Conservation (phyloP, 345 rosid genomes). For the Eucalyptus sideroxylon region DNA sequence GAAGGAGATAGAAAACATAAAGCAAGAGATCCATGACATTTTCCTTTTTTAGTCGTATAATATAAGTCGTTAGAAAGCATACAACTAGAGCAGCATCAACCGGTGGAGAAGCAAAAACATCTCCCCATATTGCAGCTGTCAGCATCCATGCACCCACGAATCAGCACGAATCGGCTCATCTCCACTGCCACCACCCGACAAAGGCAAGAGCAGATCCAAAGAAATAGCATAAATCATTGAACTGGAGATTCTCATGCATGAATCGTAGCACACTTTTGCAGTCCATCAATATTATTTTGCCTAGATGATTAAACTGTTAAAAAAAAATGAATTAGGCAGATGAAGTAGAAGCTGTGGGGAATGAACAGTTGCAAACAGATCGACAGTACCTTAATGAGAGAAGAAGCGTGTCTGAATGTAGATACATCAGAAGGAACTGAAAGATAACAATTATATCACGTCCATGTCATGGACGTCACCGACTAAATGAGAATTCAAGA, state of each 20-base stretch:
- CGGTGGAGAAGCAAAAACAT: slow-evolving; percentile 84
- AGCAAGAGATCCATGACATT: background rate
- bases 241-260: background rate
- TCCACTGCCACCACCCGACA: slow-evolving; percentile 89
- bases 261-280: background rate
- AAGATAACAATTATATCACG: too few relatives aligned
- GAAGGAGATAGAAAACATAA: too few relatives aligned
- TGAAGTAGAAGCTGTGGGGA: background rate
- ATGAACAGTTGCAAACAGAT: background rate
- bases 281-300: background rate
- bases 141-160: too few relatives aligned
- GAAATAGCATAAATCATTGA: background rate
- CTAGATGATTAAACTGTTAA: background rate
- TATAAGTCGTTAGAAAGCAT: background rate
- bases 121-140: slow-evolving; percentile 34
- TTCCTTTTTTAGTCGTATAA: background rate
- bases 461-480: background rate
- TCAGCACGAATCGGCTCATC: slow-evolving; percentile 48
- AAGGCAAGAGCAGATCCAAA: background rate
- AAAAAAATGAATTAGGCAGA: background rate
- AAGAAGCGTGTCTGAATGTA: too few relatives aligned
- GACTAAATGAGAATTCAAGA: background rate
- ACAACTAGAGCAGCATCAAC: slow-evolving; percentile 88
- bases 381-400: background rate
- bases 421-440: too few relatives aligned